phyloP scores from a whole-genome alignment of 1,284 basidiomycete genomes.

The Rhodotorula sp. region DNA sequence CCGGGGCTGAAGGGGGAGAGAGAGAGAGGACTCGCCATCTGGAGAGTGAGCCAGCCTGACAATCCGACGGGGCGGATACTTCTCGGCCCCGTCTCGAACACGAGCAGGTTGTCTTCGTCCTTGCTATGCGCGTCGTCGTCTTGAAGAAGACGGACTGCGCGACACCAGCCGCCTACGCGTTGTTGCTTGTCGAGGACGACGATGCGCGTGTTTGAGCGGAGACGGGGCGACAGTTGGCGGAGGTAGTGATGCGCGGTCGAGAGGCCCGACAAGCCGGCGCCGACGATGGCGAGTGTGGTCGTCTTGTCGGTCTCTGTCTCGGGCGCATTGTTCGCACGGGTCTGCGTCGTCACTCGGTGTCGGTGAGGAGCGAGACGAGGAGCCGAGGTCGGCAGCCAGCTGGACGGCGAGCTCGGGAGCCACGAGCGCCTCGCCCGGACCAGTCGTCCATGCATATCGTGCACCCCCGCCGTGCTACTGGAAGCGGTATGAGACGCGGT shows the following conservation, averaged over 20 bases:
- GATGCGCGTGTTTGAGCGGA: slow-evolving; percentile 51
- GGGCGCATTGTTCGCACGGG: no score
- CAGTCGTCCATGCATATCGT: no score
- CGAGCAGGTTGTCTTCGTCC: slow-evolving; percentile 52
- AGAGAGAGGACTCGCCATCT: slow-evolving; percentile 63
- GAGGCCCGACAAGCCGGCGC: slow-evolving; percentile 78
- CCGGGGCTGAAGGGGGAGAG: no score
- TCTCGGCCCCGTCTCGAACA: slow-evolving; percentile 79
- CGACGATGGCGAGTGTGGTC: slow-evolving; percentile 63
- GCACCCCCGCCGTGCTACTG: no score
- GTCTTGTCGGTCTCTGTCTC: background rate
- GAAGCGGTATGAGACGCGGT: no score
- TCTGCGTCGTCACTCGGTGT: no score
- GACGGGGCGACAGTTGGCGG: slow-evolving; percentile 60
- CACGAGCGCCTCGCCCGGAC: no score
- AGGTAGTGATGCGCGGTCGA: slow-evolving; percentile 76
- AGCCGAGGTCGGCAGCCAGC: no score
- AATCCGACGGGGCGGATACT: slow-evolving; percentile 73
- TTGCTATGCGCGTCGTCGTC: no score
- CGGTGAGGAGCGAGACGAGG: no score
- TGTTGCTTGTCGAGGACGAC: slow-evolving; percentile 66
- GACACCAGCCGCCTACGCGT: slow-evolving; percentile 80
- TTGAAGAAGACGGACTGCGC: slow-evolving; percentile 56
- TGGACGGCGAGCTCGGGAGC: no score
- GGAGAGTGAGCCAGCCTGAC: slow-evolving; percentile 57